Evolutionary conservation across 331 rosid species (phyloP).

Genomic region (Telfairia occidentalis): DNA sequence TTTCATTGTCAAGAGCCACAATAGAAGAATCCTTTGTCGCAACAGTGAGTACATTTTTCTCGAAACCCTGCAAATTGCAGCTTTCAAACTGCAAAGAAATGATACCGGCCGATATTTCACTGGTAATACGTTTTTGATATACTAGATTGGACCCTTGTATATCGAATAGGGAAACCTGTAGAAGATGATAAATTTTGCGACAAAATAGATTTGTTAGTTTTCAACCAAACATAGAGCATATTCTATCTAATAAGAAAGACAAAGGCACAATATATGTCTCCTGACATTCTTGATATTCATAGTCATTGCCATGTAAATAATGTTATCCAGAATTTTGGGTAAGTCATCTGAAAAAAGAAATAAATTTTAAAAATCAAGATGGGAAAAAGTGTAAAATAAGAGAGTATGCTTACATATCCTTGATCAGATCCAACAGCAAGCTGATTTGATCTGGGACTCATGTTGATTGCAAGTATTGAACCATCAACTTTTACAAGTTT

Average conservation of each 20-base stretch:
- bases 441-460: slow-evolving; percentile 37
- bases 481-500: slow-evolving; percentile 58
- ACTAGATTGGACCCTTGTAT: slow-evolving; percentile 48
- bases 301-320: not conserved
- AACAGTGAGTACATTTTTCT: slow-evolving; percentile 49
- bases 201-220: not conserved
- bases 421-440: slow-evolving; percentile 87
- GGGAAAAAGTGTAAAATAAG: not conserved
- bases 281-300: not conserved
- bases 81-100: slow-evolving; percentile 55
- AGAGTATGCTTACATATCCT: slow-evolving; percentile 59
- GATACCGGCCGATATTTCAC: slow-evolving; percentile 60
- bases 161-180: slow-evolving; percentile 65
- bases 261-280: not conserved
- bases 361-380: not conserved
- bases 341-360: not conserved
- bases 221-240: not conserved
- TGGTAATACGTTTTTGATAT: slow-evolving; percentile 53
- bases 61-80: slow-evolving; percentile 63
- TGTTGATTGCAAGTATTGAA: slow-evolving; percentile 37
- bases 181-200: not conserved
- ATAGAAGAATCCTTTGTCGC: slow-evolving; percentile 73
- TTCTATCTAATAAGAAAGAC: not conserved
- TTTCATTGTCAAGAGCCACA: slow-evolving; percentile 58
- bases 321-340: not conserved